Evolutionary conservation across 139 green algal species (phyloP).

Genomic region (Picochlorum sp.): DNA sequence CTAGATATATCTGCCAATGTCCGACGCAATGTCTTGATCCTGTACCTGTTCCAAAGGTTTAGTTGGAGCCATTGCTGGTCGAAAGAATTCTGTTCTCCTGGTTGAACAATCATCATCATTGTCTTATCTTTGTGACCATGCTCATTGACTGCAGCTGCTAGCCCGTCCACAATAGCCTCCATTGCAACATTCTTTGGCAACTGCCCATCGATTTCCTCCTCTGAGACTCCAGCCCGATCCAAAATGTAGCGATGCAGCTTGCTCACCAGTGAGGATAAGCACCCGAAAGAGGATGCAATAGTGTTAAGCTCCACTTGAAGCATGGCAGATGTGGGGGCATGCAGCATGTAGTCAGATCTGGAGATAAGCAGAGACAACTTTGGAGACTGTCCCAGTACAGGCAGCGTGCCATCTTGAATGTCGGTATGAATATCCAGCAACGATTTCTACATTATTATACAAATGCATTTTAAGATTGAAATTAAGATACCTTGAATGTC

Average conservation of each 20-base stretch:
- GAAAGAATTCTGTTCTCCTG: slow-evolving; percentile 81
- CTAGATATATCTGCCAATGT: slow-evolving; percentile 57
- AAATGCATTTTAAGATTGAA: no score
- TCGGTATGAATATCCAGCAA: background rate
- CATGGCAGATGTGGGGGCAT: slow-evolving; percentile 63
- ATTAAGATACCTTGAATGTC: no score
- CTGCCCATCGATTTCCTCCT: slow-evolving; percentile 9
- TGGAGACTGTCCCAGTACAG: background rate
- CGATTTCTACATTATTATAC: background rate
- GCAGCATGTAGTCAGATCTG: slow-evolving; percentile 96
- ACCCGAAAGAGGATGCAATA: slow-evolving; percentile 89
- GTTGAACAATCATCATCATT: slow-evolving; percentile 89
- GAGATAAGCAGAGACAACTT: slow-evolving; percentile 71
- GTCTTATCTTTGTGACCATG: slow-evolving; percentile 21
- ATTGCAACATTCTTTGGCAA: slow-evolving; percentile 67
- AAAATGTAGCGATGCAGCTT: slow-evolving; percentile 58
- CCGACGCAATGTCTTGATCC: slow-evolving; percentile 50
- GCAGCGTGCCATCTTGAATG: no score
- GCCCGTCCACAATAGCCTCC: slow-evolving; percentile 31
- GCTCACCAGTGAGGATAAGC: slow-evolving; percentile 54
- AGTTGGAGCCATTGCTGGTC: slow-evolving; percentile 85
- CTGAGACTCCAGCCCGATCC: slow-evolving; percentile 1
- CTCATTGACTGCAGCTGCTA: slow-evolving; percentile 39
- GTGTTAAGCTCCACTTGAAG: slow-evolving; percentile 98
- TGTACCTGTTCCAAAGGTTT: slow-evolving; percentile 66